Evolutionary conservation across 2,329 filamentous ascomycete genomes (phyloP), one percentile per base, ranked within the genome.

Genomic region (Phialocephala sp.): DNA sequence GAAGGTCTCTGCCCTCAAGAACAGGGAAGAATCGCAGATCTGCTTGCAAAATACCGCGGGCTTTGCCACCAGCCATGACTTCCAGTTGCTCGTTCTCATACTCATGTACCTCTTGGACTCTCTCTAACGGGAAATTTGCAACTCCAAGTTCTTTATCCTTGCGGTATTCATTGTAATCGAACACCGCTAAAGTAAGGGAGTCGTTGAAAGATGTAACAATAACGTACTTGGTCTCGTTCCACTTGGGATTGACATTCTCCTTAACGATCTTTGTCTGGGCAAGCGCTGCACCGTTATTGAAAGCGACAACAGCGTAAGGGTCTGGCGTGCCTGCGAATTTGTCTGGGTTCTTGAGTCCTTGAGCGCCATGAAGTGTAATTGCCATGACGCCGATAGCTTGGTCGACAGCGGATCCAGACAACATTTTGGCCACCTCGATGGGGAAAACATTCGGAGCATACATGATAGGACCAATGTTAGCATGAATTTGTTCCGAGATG

Each of bases 371-470:
- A 68, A 99, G 85, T 8, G 93, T 97, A 67, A 99, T 84, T 27
- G 94, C 94, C 61, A 99, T 80, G 9, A 99, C 94, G 77, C 95
- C 95, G 74, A 99, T 93, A 12, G 95, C 95, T 79, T 97, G 92
- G 77, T 99, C 96, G 59, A 99, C 92, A 0, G 95, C 89, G 65
- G 91, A 94, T 66, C 95, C 95, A 52, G 94, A 92, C 69, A 99
- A 84, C 92, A 99, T 95, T 85, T 99, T 98, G 72, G 95, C 95
- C 64, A 99, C 93, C 76, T 99, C 95, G 71, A 99, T 95, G 18
- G 95, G 95, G 83, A 99, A 99, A 59, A 98, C 93, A 73, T 99
- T 97, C 9, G 95, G 95, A 43, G 89, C 90, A 76, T 99, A 99
- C 93, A 99, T 97, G 91, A 99, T 98, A 0, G 95, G 96, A 22